Evolutionary conservation across 2,329 filamentous ascomycete genomes (phyloP).

Genomic region (Xylaria sp.): DNA sequence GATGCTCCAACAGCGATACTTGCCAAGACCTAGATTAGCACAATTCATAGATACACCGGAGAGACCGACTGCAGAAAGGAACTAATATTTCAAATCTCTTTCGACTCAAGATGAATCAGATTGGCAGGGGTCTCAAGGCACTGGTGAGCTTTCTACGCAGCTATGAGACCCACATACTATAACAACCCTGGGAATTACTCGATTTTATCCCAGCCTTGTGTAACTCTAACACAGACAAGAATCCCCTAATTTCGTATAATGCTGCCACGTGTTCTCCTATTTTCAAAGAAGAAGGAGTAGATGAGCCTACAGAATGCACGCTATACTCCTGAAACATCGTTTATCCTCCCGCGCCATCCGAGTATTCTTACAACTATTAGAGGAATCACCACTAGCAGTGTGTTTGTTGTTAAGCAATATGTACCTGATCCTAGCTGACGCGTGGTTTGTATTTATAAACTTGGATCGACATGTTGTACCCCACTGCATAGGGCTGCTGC

Average conservation of each 20-base stretch:
- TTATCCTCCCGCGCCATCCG: conserved; percentile 1
- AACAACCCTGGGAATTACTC: neutral
- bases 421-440: neutral
- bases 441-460: neutral
- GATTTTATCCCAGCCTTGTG: conserved; percentile 8
- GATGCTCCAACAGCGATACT: neutral
- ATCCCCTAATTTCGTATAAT: neutral
- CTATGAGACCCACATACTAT: neutral
- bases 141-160: neutral
- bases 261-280: neutral
- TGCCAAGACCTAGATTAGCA: conserved; percentile 4
- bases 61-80: neutral
- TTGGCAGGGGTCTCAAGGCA: neutral
- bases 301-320: neutral
- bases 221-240: neutral
- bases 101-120: neutral
- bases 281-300: neutral
- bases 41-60: neutral
- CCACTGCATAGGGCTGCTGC: neutral
- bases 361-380: neutral
- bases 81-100: neutral
- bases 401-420: neutral
- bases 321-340: neutral
- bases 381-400: too few species aligned
- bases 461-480: neutral